These are phyloP conservation scores for Alternaria sp. DNA, from an alignment of 2,329 filamentous ascomycete species.

Conservation along the genomic window DNA sequence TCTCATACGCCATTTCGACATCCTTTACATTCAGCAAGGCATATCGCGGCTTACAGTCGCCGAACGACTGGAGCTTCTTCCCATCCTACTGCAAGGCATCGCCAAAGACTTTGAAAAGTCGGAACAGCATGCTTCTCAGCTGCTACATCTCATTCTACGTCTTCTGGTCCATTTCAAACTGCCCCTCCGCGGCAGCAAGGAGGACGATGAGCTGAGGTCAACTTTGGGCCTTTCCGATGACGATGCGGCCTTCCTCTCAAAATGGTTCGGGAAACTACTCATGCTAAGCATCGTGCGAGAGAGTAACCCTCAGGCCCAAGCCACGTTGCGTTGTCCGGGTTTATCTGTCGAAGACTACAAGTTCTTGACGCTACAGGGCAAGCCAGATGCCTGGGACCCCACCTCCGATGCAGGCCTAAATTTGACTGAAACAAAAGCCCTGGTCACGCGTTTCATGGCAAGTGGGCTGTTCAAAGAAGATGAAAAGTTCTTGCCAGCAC, in stretches of 20 bases:
- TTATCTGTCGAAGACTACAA: constrained; percentile 69
- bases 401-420: constrained; percentile 66
- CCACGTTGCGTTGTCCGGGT: constrained; percentile 61
- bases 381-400: constrained; percentile 72
- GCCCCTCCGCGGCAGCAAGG: constrained; percentile 77
- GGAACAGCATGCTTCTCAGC: constrained; percentile 63
- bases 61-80: constrained; percentile 76
- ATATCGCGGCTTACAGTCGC: constrained; percentile 64
- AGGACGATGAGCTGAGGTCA: constrained; percentile 73
- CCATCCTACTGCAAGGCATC: constrained; percentile 72
- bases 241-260: constrained; percentile 76
- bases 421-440: constrained; percentile 72
- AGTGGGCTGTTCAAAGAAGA: constrained; percentile 85
- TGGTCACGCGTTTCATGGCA: constrained; percentile 73
- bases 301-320: constrained; percentile 44
- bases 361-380: constrained; percentile 71
- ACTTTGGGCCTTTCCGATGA: constrained; percentile 70
- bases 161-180: constrained; percentile 74
- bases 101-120: constrained; percentile 64
- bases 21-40: constrained; percentile 89
- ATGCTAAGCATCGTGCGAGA: constrained; percentile 61
- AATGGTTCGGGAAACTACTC: constrained; percentile 78
- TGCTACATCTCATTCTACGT: constrained; percentile 84
- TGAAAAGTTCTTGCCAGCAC: constrained; percentile 81
- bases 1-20: constrained; percentile 85